Evolutionary conservation across 2,329 filamentous ascomycete species (phyloP).

Genomic region (Kalaharituber pfeilii): DNA sequence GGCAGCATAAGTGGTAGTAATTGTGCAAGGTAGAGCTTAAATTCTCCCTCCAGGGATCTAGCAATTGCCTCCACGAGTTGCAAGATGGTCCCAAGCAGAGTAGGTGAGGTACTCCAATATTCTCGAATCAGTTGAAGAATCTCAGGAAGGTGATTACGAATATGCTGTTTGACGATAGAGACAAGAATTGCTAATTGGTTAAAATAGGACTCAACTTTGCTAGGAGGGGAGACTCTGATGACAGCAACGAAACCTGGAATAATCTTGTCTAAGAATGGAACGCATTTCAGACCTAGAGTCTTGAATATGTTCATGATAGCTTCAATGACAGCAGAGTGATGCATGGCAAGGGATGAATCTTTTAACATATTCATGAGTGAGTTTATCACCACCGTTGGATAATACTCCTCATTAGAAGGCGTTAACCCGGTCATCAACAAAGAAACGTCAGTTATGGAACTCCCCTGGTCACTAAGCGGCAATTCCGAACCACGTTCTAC

Average conservation of each 20-base stretch:
- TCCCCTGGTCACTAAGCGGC: slow-evolving; percentile 49
- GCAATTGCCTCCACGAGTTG: slow-evolving; percentile 87
- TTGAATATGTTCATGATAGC: slow-evolving; percentile 98
- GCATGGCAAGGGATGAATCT: slow-evolving; percentile 72
- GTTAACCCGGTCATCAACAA: slow-evolving; percentile 96
- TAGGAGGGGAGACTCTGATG: slow-evolving; percentile 61
- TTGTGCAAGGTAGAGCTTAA: slow-evolving; percentile 85
- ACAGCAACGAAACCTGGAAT: slow-evolving; percentile 85
- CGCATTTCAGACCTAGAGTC: slow-evolving; percentile 86
- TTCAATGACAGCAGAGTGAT: slow-evolving; percentile 87
- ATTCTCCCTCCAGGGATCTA: slow-evolving; percentile 85
- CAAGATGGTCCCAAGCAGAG: slow-evolving; percentile 78
- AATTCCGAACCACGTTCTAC: slow-evolving; percentile 75
- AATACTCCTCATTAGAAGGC: slow-evolving; percentile 95
- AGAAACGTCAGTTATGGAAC: slow-evolving; percentile 72
- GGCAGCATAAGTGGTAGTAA: slow-evolving; percentile 87
- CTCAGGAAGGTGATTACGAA: slow-evolving; percentile 70
- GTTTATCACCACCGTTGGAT: slow-evolving; percentile 93
- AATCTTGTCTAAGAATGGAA: slow-evolving; percentile 83
- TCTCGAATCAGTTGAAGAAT: slow-evolving; percentile 77
- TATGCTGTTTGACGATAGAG: slow-evolving; percentile 89
- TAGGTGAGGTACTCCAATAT: slow-evolving; percentile 68
- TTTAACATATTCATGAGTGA: slow-evolving; percentile 83
- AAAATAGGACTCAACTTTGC: slow-evolving; percentile 84
- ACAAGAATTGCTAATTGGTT: slow-evolving; percentile 89